These are phyloP conservation scores for Neurospora sp. DNA, from an alignment of 495 filamentous ascomycete species.

Conservation along the genomic window DNA sequence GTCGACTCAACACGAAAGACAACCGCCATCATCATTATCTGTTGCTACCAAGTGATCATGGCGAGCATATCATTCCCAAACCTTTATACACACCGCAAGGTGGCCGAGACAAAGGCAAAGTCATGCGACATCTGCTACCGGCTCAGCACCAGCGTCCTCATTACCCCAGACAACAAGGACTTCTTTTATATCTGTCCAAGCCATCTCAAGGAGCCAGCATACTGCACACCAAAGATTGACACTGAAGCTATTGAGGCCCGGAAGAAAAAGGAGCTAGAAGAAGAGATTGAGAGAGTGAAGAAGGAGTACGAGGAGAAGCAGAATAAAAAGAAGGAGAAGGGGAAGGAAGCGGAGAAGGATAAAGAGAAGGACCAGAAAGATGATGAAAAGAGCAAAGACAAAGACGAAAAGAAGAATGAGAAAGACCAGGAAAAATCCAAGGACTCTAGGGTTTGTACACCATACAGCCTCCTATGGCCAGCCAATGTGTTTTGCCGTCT, in stretches of 20 bases:
- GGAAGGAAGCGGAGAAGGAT: conserved; percentile 31
- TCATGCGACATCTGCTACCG: conserved; percentile 89
- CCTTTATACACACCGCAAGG: conserved; percentile 75
- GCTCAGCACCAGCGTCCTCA: conserved; percentile 73
- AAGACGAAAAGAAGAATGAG: conserved; percentile 30
- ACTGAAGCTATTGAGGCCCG: conserved; percentile 62
- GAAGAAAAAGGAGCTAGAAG: conserved; percentile 59
- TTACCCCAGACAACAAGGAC: conserved; percentile 90
- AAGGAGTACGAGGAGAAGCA: conserved; percentile 70
- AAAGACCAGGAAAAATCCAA: conserved; percentile 42
- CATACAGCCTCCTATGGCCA: conserved; percentile 25
- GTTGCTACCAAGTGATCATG: background rate
- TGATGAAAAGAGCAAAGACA: conserved; percentile 43
- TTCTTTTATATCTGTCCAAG: conserved; percentile 85
- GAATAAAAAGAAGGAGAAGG: conserved; percentile 45
- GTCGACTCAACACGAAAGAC: background rate
- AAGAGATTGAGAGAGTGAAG: conserved; percentile 63
- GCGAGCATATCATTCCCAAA: conserved; percentile 54
- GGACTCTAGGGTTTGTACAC: conserved; percentile 32
- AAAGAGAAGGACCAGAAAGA: conserved; percentile 42
- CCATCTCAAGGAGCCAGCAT: conserved; percentile 76
- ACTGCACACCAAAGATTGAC: conserved; percentile 71
- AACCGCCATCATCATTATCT: background rate
- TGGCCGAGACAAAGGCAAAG: conserved; percentile 73
- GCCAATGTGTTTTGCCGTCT: background rate